Evolutionary conservation across 1,284 basidiomycete genomes (phyloP), one percentile per base, ranked within the genome.

Genomic region (Neotropicomus parvogracilis): DNA sequence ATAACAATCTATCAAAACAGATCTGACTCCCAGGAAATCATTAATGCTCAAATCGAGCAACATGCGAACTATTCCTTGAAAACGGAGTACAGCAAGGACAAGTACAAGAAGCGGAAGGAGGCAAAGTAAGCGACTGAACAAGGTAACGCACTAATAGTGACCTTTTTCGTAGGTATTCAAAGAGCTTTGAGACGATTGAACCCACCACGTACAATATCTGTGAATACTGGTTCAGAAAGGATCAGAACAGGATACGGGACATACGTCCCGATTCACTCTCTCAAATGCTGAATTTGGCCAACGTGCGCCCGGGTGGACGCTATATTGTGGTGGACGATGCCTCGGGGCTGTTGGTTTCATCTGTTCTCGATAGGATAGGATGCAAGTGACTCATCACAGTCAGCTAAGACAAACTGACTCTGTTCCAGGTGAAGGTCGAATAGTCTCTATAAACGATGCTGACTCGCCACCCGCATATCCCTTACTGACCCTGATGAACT

Each of bases 71-170:
- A 90, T 67, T 82, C 83, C 8, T 73, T 95, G 45, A 97, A 97
- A 71, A 97, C 93, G 1, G 95, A 95, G 68, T 97, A 93, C 65
- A 93, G 89, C 67, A 97, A 97, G 69, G 94, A 97, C 62, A 97
- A 97, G 66, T 97, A 97, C 70, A 87, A 83, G 64, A 94, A 93
- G 66, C 77, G 91, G 39, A 97, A 97, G 68, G 91, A 95, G 69
- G 91, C 89, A 54, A 97, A 97, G 93, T 94, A 63, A 56, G 79
- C 68, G 12, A 14, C 20, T 14, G 20, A 24, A 45, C 32, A 33
- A 20, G 16, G 32, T 41, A 27, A 32, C 34, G 35, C 19, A 19
- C 37, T 44, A 11, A 40, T 38, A 50, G 50, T 45, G 35, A 53
- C 33, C 6, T 16, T 41, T 39, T 56, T 24, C 44, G 13, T 56